A percentile compares a stretch with the other conserved stretches of the same genome.
Conservation (phyloP, 108 stramenopile genomes). For the Discostella stelligeroides region DNA sequence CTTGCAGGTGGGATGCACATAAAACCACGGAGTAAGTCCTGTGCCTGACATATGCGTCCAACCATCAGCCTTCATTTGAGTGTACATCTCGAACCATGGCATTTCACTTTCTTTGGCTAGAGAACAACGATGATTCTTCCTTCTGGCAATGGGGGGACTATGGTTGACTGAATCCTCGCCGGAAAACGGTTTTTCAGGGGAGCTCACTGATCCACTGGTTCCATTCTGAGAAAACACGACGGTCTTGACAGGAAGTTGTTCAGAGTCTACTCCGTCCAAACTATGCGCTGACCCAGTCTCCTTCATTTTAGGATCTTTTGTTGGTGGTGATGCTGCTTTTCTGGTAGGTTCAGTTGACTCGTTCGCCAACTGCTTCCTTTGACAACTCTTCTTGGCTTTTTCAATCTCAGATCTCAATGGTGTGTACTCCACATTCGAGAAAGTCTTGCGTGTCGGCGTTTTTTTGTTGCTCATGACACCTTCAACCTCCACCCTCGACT, state of each 20-base stretch:
- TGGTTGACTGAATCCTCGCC: not conserved
- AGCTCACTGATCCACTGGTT: slow-evolving; percentile 7
- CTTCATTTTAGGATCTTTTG: not conserved
- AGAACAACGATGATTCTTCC: not conserved
- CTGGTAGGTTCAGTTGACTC: too few species aligned
- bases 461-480: not conserved
- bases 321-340: not conserved
- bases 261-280: not conserved
- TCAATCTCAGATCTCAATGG: too few species aligned
- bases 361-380: too few species aligned
- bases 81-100: slow-evolving; percentile 23
- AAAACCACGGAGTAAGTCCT: slow-evolving; percentile 28
- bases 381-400: too few species aligned
- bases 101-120: not conserved
- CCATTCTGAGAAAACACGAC: slow-evolving; percentile 5
- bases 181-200: not conserved
- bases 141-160: not conserved
- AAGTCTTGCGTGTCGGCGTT: too few species aligned
- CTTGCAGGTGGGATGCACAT: slow-evolving; percentile 13
- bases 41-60: slow-evolving; percentile 16
- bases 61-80: slow-evolving; percentile 22
- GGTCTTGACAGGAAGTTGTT: slow-evolving; percentile 11
- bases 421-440: too few species aligned
- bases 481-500: not conserved
- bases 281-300: not conserved